These are phyloP conservation scores for Schizophyllum commune DNA, from an alignment of 1,284 basidiomycete genomes.

Conservation along the genomic window DNA sequence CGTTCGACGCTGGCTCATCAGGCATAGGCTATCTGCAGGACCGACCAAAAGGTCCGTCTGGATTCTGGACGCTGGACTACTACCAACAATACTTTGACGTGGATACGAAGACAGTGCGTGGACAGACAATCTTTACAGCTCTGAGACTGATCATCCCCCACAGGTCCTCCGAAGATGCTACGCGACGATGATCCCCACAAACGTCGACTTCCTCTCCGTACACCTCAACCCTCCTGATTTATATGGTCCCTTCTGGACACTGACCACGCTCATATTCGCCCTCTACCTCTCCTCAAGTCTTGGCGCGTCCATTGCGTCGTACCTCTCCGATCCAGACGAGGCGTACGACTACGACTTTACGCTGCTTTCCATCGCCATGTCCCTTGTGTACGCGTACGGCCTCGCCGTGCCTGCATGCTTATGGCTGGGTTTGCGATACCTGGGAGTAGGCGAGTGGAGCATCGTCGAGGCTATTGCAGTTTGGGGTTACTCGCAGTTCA, in stretches of 20 bases:
- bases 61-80: constrained; percentile 73
- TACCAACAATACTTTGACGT: constrained; percentile 79
- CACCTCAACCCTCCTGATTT: constrained; percentile 67
- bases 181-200: constrained; percentile 60
- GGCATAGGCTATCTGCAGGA: constrained; percentile 45
- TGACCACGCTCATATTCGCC: constrained; percentile 86
- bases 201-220: constrained; percentile 46
- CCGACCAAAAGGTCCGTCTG: constrained; percentile 33
- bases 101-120: constrained; percentile 60
- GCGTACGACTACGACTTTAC: constrained; percentile 78
- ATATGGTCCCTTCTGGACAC: constrained; percentile 93
- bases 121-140: constrained; percentile 1
- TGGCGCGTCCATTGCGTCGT: constrained; percentile 74
- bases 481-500: constrained; percentile 71
- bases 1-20: background rate
- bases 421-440: constrained; percentile 74
- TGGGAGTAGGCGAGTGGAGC: constrained; percentile 82
- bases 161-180: constrained; percentile 67
- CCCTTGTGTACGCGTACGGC: constrained; percentile 82
- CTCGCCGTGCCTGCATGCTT: constrained; percentile 72
- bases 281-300: constrained; percentile 90
- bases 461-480: constrained; percentile 70
- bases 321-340: constrained; percentile 55
- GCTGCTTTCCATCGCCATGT: constrained; percentile 73
- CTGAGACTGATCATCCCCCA: background rate